phyloP scores from a whole-genome alignment of 441 rosid genomes.

The Metrosideros polymorpha region DNA sequence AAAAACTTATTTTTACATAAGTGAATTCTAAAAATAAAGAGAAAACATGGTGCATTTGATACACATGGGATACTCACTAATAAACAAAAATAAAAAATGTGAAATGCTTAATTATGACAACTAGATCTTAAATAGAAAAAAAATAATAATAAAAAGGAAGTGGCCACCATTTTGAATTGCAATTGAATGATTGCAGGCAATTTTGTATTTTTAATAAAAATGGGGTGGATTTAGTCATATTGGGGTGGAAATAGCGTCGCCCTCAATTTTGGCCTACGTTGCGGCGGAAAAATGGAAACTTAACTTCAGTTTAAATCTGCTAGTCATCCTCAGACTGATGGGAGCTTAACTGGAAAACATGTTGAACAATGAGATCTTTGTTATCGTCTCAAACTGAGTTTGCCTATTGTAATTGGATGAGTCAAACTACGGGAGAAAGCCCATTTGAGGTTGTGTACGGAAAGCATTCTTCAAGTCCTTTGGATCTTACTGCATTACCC shows the following conservation, averaged over 20 bases:
- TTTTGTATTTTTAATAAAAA: neutral
- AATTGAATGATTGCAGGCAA: neutral
- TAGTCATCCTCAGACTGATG: neutral
- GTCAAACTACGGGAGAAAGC: too few relatives aligned
- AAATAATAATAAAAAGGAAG: neutral
- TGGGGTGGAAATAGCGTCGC: neutral
- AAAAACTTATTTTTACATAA: neutral
- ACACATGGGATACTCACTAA: neutral
- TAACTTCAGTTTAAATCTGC: neutral
- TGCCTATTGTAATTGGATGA: neutral
- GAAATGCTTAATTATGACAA: neutral
- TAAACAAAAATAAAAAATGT: neutral
- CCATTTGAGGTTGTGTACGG: neutral
- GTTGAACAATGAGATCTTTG: neutral
- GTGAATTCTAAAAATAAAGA: neutral
- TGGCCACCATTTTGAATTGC: neutral
- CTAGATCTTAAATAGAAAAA: neutral
- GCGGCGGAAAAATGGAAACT: neutral
- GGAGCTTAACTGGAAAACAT: neutral
- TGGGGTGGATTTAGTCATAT: neutral
- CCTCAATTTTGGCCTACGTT: neutral
- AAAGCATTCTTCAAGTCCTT: neutral
- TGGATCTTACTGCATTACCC: neutral
- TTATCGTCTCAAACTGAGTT: neutral
- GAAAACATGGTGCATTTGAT: neutral